Evolutionary conservation across 2,329 filamentous ascomycete genomes (phyloP), one percentile per base, ranked within the genome.

Genomic region (Coniochaeta sp.): DNA sequence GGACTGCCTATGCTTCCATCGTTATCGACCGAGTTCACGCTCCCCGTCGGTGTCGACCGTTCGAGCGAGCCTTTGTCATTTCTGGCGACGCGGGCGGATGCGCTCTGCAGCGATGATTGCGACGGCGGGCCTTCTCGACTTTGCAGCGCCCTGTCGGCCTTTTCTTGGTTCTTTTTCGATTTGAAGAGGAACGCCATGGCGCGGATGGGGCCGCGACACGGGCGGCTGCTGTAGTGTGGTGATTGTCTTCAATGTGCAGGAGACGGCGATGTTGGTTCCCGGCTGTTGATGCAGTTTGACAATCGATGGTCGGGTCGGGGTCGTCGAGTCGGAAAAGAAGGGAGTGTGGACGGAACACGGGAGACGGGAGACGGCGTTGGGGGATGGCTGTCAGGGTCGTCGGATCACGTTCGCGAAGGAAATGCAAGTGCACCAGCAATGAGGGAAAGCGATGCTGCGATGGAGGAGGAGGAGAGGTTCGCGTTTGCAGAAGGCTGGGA

Each of bases 111-210:
- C 31, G 73, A 77, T 50, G 71, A 73, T 62, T 75, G 74, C 6
- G 76, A 73, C 18, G 65, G 63, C 22, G 60, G 71, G 50, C 74
- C 78, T 63, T 83, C 79, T 64, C 79, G 78, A 64, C 73, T 78
- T 50, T 74, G 71, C 58, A 79, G 65, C 52, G 71, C 72, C 64
- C 83, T 80, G 61, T 85, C 82, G 9, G 9, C n/a, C n/a, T n/a
- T n/a, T n/a, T n/a, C 38, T 67, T 86, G 83, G 64, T 81, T 79
- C 71, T 89, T 90, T 72, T 90, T 91, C 52, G 85, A 88, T 69
- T 89, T 89, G 75, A 91, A 91, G 56, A 91, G 78, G 69, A 91
- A 91, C 59, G 87, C 84, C 87, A 91, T 91, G 69, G 68, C 76
- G 68, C 76, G 68, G 63, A 61, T 57, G 49, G 30, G 66, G 61